Evolutionary conservation across 2,329 filamentous ascomycete species (phyloP).

Genomic region (Zymoseptoria brevis): DNA sequence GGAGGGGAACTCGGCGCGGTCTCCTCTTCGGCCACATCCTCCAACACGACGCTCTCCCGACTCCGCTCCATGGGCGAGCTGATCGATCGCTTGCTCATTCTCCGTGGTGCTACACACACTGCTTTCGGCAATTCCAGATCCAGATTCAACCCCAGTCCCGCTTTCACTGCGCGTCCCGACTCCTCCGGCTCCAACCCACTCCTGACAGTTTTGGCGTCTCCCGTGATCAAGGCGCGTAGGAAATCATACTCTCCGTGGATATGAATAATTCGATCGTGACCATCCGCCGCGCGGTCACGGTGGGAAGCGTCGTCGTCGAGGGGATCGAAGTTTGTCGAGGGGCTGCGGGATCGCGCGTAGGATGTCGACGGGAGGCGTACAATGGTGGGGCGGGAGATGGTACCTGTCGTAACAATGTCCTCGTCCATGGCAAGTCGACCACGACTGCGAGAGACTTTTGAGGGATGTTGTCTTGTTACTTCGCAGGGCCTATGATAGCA

Average conservation of each 20-base stretch:
- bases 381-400: not conserved
- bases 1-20: constrained; percentile 20
- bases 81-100: not conserved
- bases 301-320: not conserved
- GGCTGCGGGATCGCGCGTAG: not conserved
- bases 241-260: constrained; percentile 1
- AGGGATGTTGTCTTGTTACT: not conserved
- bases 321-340: not conserved
- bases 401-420: not conserved
- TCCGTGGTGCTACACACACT: not conserved
- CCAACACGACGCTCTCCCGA: not conserved
- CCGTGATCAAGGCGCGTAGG: not conserved
- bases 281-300: not conserved
- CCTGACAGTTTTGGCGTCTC: not conserved
- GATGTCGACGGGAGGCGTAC: not conserved
- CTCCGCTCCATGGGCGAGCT: not conserved
- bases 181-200: not conserved
- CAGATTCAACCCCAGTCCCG: not conserved
- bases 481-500: not conserved
- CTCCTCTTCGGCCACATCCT: constrained; percentile 5
- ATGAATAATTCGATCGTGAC: not conserved
- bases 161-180: not conserved
- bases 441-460: not conserved
- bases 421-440: not conserved
- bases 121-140: not conserved